A percentile compares a stretch with the other conserved stretches of the same genome.
Evolutionary conservation across 2,329 filamentous ascomycete genomes (phyloP).

Genomic region (Sordariomycetes sp.): DNA sequence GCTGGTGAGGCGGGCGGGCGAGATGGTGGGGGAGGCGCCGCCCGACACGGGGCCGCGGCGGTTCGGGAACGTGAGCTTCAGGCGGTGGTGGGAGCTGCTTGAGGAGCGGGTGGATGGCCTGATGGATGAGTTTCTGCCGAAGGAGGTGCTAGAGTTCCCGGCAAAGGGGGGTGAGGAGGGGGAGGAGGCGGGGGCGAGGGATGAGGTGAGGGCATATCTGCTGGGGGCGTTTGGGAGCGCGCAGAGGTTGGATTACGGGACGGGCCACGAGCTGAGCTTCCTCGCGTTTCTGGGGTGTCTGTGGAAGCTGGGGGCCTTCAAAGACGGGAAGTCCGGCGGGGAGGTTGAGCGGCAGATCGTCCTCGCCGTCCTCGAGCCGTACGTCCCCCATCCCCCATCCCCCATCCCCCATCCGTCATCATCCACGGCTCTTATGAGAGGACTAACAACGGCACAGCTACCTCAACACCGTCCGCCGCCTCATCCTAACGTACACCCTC

Average conservation of each 20-base stretch:
- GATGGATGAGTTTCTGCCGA: slow-evolving; percentile 23
- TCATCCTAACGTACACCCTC: slow-evolving; percentile 85
- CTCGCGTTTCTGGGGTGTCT: slow-evolving; percentile 80
- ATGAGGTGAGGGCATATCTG: slow-evolving; percentile 45
- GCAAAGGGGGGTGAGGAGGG: slow-evolving; percentile 1
- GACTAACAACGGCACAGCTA: slow-evolving; percentile 41
- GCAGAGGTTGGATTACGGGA: slow-evolving; percentile 88
- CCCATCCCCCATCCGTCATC: background rate
- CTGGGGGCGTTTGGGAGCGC: slow-evolving; percentile 79
- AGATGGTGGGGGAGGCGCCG: slow-evolving; percentile 65
- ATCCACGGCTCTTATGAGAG: background rate
- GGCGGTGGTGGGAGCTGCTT: slow-evolving; percentile 68
- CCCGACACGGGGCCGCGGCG: slow-evolving; percentile 77
- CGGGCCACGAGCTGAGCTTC: slow-evolving; percentile 92
- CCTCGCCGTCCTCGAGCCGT: slow-evolving; percentile 73
- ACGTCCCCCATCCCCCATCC: slow-evolving; percentile 24
- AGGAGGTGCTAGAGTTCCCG: slow-evolving; percentile 7
- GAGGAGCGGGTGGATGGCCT: slow-evolving; percentile 48
- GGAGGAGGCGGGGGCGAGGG: slow-evolving; percentile 13
- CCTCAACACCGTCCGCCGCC: slow-evolving; percentile 63
- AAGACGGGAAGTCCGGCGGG: slow-evolving; percentile 35
- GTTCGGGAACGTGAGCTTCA: slow-evolving; percentile 88
- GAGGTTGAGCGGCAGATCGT: slow-evolving; percentile 70
- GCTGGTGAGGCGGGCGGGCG: slow-evolving; percentile 54
- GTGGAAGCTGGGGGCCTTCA: slow-evolving; percentile 83